Evolutionary conservation across 257 asterid species (phyloP).

Genomic region (Thymus quinquecostatus): DNA sequence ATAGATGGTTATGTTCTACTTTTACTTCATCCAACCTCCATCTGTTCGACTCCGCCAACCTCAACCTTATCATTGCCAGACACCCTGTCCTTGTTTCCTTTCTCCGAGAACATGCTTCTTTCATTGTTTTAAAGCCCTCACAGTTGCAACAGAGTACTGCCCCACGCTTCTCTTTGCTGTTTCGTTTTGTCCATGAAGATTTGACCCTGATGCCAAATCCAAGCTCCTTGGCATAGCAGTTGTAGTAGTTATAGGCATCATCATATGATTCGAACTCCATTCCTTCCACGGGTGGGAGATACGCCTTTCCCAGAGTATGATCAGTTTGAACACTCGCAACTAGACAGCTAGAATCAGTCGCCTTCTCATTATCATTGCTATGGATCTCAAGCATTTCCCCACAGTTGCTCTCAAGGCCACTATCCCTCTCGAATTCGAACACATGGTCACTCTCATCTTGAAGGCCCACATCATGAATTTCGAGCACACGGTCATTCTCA

Average conservation of each 20-base stretch:
- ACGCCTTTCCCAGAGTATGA: conserved; percentile 42
- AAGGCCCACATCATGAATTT: conserved; percentile 31
- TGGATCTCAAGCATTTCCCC: conserved; percentile 33
- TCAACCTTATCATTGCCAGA: conserved; percentile 78
- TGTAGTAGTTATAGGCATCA: conserved; percentile 80
- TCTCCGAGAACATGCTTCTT: conserved; percentile 68
- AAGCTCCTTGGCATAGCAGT: conserved; percentile 72
- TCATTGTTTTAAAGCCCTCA: conserved; percentile 81
- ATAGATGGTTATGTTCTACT: conserved; percentile 74
- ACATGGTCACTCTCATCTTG: conserved; percentile 36
- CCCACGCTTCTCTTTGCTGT: conserved; percentile 90
- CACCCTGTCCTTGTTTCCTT: conserved; percentile 95
- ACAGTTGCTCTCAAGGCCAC: conserved; percentile 29
- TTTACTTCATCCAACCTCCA: conserved; percentile 85
- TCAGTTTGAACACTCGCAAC: conserved; percentile 37
- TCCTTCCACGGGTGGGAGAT: conserved; percentile 60
- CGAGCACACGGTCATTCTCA: conserved; percentile 34
- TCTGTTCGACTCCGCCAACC: conserved; percentile 66
- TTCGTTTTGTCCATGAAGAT: conserved; percentile 88
- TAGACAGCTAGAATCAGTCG: conserved; percentile 35
- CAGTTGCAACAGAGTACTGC: conserved; percentile 91
- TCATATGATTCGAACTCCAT: conserved; percentile 93
- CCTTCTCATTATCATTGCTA: conserved; percentile 37
- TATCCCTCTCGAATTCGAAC: conserved; percentile 37
- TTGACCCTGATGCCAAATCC: conserved; percentile 83